Base-by-base conservation (phyloP, 108 stramenopile species). In the Fragilariopsis cylindrus region DNA sequence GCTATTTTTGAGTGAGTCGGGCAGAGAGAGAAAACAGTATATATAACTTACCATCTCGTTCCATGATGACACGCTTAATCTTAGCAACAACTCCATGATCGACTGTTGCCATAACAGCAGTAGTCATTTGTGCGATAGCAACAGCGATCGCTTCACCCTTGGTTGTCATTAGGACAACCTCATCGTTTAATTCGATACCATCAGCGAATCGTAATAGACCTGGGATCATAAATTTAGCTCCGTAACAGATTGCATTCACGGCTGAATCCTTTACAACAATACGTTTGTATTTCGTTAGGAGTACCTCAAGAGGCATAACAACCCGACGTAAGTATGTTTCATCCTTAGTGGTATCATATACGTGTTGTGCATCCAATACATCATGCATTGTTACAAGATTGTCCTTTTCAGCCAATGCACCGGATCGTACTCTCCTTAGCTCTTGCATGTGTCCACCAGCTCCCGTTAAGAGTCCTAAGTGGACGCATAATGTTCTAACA, bases 391-490 rank as follows among this genome's bases (percentile, higher is more conserved):
- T 99, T 16, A 96, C 93, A 84, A 99, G 69, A 76, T 98, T 96
- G 69, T 96, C 90, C 21, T 88, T 65, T 82, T 99, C 98, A 41
- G 82, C 78, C 76, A 96, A 67, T 6, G 97, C 97, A 48, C 99
- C 99, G 16, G 94, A 96, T 67, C 98, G 83, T 8, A 98, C 97
- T 46, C 99, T 92, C 13, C 99, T 86, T 41, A 99, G 85, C 81
- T 99, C 99, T 81, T 99, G 97, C 99, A 99, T 99, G 87, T 99
- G 99, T 48, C 98, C 99, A n/a, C 99, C 99, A 4, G 88, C 91
- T 30, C 98, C 98, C 15, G 93, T 92, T 66, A 99, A 70, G 56
- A 99, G 76, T 21, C 99, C 99, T 58, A 99, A 76, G 82, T 99
- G 99, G 6, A 99, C 98, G 80, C 99, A 99, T 47, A 99, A 90